Base-by-base conservation (phyloP, 306 rosid species). In the Pterocarpus macrocarpus region DNA sequence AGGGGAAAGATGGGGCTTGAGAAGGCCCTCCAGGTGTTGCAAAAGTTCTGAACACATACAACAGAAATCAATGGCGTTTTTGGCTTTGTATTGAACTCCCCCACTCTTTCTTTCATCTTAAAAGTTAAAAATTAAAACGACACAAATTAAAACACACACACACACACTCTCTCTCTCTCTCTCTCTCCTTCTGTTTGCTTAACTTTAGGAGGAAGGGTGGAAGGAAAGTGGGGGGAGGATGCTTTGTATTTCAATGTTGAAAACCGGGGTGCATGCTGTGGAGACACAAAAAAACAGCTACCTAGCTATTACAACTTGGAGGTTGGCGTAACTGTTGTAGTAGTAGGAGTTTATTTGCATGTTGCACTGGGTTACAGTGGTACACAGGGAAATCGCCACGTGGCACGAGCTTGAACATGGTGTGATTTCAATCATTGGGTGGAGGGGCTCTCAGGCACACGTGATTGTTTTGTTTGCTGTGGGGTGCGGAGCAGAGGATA, bases 41-140 rank as follows among this genome's bases (percentile, higher is more conserved):
- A 44, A 89, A 92, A 90, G 88, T 92, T 92, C 98, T 94, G 97
- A 80, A 63, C 47, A 32, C 64, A 62, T 62, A 85, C 89, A 86
- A 82, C 87, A 72, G 75, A 86, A 89, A 74, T 86, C 93, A 90
- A 92, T 89, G 89, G 82, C 86, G 71, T 82, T 81, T 82, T 86
- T 80, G 72, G 71, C 64, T 56, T 78, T 64, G 78, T 55, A 65
- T 82, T 86, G 83, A 85, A 34, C 75, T 64, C 86, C 45, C 74
- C 45, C 74, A 5, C 53, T 64, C 84, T 79, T 68, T 73, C 79
- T 75, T 39, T 67, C 81, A 58, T 79, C 81, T 75, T 56, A 47
- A 47, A 47, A 47, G 28, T 9, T 9, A 2, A 44, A 34, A 14
- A 56, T 8, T 14, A 74, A 72, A 61, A 45, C 81, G 55, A 53